Percentiles rank a stretch among this genome's conserved stretches.
These are phyloP conservation scores for Coemansia umbellata DNA, from an alignment of 192 early-diverging fungal species.

Conservation along the genomic window DNA sequence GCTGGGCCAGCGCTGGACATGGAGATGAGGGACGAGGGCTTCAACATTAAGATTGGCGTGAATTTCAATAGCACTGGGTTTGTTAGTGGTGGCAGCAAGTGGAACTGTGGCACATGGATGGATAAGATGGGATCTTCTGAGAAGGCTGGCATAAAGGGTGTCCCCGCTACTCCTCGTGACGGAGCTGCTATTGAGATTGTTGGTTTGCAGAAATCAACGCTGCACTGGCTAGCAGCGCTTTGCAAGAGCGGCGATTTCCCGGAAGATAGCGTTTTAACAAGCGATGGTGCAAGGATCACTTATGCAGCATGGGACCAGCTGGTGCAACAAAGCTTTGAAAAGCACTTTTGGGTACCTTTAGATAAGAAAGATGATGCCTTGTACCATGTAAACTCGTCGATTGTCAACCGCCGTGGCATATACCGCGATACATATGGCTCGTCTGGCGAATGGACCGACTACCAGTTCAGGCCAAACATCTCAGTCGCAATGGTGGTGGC, in stretches of 20 bases:
- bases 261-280: conserved; percentile 46
- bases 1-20: conserved; percentile 84
- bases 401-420: conserved; percentile 86
- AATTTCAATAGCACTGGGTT: conserved; percentile 74
- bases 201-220: conserved; percentile 78
- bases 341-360: conserved; percentile 84
- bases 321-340: conserved; percentile 80
- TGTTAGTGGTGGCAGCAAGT: conserved; percentile 80
- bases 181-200: conserved; percentile 90
- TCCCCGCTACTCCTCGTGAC: conserved; percentile 91
- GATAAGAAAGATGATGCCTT: conserved; percentile 60
- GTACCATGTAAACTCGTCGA: conserved; percentile 53
- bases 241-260: conserved; percentile 39
- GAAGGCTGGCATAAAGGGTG: conserved; percentile 88
- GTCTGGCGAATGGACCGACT: conserved; percentile 72
- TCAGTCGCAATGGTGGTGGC: conserved; percentile 89
- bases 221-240: conserved; percentile 76
- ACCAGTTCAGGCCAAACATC: conserved; percentile 93
- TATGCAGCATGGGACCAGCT: conserved; percentile 77
- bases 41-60: conserved; percentile 73
- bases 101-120: conserved; percentile 99
- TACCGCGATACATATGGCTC: conserved; percentile 88
- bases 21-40: conserved; percentile 89
- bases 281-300: conserved; percentile 46
- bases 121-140: conserved; percentile 96